Percentiles rank a stretch among this genome's conserved stretches.
These are phyloP conservation scores for Diaporthe velutina DNA, from an alignment of 2,329 filamentous ascomycete species.

Conservation along the genomic window DNA sequence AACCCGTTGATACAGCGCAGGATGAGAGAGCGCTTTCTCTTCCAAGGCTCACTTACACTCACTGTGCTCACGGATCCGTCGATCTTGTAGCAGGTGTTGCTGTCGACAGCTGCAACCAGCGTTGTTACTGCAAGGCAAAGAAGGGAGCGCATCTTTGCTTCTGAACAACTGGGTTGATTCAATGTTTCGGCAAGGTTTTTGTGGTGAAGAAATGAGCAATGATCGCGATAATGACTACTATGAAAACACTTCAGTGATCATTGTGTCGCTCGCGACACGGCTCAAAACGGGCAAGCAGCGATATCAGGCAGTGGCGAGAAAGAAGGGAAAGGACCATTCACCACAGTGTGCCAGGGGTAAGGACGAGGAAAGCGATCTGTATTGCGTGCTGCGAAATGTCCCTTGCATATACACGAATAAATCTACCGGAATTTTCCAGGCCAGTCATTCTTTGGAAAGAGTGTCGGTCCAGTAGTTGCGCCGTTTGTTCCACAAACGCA, in stretches of 20 bases:
- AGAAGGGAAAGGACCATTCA: neutral
- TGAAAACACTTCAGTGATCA: neutral
- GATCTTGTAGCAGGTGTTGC: slow-evolving; percentile 17
- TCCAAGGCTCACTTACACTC: neutral
- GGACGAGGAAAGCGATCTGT: neutral
- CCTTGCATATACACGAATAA: neutral
- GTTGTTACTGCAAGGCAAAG: neutral
- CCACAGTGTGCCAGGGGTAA: neutral
- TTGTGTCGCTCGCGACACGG: neutral
- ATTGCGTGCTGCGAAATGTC: neutral
- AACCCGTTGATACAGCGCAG: too few relatives aligned
- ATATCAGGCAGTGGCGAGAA: neutral
- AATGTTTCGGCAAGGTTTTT: neutral
- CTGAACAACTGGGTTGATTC: neutral
- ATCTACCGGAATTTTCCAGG: neutral
- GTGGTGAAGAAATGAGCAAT: neutral
- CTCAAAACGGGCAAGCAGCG: neutral
- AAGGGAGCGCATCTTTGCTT: neutral
- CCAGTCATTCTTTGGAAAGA: neutral
- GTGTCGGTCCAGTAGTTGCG: neutral
- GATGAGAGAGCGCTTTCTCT: neutral
- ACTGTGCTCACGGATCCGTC: slow-evolving; percentile 11
- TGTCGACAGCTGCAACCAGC: neutral
- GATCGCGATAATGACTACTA: neutral
- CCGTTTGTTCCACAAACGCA: neutral